Evolutionary conservation across 495 filamentous ascomycete genomes (phyloP).

Genomic region (Lindgomyces ingoldianus): DNA sequence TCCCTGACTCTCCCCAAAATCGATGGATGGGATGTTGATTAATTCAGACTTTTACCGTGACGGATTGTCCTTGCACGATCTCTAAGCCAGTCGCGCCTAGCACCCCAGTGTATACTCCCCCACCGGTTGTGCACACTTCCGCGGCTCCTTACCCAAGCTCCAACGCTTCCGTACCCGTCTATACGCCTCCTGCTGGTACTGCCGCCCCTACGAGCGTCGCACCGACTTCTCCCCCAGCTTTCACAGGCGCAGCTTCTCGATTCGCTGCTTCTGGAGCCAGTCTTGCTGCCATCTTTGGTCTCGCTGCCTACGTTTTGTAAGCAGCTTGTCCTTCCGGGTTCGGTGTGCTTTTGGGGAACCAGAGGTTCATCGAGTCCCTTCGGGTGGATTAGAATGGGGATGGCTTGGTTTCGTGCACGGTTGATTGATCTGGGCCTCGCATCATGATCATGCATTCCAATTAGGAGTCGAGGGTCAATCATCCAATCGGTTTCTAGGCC

Average conservation of each 20-base stretch:
- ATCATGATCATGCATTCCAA: conserved; percentile 34
- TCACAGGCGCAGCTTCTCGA: conserved; percentile 44
- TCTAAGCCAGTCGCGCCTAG: no score
- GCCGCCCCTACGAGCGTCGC: conserved; percentile 28
- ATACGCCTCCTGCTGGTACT: conserved; percentile 32
- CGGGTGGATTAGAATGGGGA: conserved; percentile 4
- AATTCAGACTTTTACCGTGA: no score
- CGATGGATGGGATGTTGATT: no score
- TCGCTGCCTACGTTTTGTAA: conserved; percentile 72
- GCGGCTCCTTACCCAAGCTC: conserved; percentile 12
- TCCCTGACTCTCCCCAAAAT: no score
- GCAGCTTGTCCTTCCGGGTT: conserved; percentile 35
- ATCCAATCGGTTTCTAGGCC: background rate
- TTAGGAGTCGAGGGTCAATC: conserved; percentile 19
- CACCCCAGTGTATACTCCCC: conserved; percentile 28
- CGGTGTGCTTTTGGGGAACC: background rate
- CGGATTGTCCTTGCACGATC: conserved; percentile 74
- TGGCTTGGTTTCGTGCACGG: conserved; percentile 19
- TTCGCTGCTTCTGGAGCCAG: conserved; percentile 60
- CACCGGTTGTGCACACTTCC: conserved; percentile 15
- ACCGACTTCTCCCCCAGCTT: conserved; percentile 52
- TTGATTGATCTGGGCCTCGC: conserved; percentile 23
- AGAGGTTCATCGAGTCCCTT: conserved; percentile 10
- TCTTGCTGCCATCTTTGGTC: conserved; percentile 56
- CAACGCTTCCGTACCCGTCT: conserved; percentile 38